Evolutionary conservation across 371 early-diverging fungal genomes (phyloP), one percentile per base, ranked within the genome.

Genomic region (Mucor racemosus): DNA sequence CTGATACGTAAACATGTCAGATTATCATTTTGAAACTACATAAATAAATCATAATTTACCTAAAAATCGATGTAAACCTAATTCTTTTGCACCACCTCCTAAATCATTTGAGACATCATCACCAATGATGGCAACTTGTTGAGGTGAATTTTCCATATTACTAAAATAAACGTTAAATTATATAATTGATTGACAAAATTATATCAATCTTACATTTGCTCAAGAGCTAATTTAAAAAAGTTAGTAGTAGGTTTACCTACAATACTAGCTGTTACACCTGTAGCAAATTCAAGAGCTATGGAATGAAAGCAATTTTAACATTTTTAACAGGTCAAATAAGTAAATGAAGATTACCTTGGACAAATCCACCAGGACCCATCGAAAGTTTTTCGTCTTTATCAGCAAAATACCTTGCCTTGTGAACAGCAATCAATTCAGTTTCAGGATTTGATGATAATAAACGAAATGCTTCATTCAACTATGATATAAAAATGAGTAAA

Each of bases 331-430:
- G 8, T 8, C 17, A n/a, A 53, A 53, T 31, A 26, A 50, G 38
- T 8, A 44, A 39, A 41, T 58, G 5, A n/a, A 13, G 7, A 33
- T 7, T 6, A 78, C 81, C 81, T 67, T 88, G 81, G 0, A 94
- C 92, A 82, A 95, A 95, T 10, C 92, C 91, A 7, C 96, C 96
- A 3, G 95, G 96, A 0, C 96, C 96, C 67, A 95, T 70, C 2
- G 91, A 86, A 26, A 95, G 75, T 13, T 80, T 76, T 40, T 80
- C 80, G 48, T 85, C 84, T 13, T 84, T 80, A 53, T 86, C 86
- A 31, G 91, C 91, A 73, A 86, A 88, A 69, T 92, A 92, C 62
- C 82, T 88, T 5, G 89, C 94, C 65, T 91, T 90, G 71, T 95
- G 96, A 3, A 94, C 89, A 9, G 93, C 94, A 60, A 94, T 84